These are phyloP conservation scores for Naumovozyma baii DNA, from an alignment of 805 yeast species.

Conservation along the genomic window DNA sequence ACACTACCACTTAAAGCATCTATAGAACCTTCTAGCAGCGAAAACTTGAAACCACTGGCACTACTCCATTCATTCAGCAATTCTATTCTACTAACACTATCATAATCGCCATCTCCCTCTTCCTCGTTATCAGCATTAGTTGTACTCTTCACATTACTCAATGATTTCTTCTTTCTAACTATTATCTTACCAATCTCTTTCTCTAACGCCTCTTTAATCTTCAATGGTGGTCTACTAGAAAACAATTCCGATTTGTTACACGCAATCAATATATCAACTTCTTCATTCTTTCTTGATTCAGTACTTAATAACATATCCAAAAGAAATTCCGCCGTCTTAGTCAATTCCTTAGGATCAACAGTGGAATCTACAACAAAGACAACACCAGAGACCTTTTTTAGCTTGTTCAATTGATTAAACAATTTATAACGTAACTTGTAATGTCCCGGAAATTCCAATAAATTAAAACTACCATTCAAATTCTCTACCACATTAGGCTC, in stretches of 20 bases:
- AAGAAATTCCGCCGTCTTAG: slow-evolving; percentile 48
- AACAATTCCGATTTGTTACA: slow-evolving; percentile 82
- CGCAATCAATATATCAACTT: slow-evolving; percentile 66
- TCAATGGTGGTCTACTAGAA: slow-evolving; percentile 61
- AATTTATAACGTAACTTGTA: slow-evolving; percentile 55
- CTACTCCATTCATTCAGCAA: slow-evolving; percentile 29
- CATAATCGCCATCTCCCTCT: slow-evolving; percentile 10
- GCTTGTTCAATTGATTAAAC: slow-evolving; percentile 37
- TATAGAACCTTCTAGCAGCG: slow-evolving; percentile 60
- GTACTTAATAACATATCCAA: slow-evolving; percentile 50
- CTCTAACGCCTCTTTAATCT: slow-evolving; percentile 53
- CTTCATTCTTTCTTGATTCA: slow-evolving; percentile 46
- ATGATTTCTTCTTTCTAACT: slow-evolving; percentile 36
- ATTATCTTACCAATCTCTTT: slow-evolving; percentile 48
- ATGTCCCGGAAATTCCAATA: slow-evolving; percentile 88
- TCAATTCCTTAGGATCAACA: slow-evolving; percentile 38
- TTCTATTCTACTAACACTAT: slow-evolving; percentile 17
- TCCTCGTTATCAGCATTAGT: slow-evolving; percentile 10
- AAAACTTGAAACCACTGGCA: slow-evolving; percentile 47
- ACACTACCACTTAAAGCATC: slow-evolving; percentile 69
- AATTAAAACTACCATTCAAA: slow-evolving; percentile 34
- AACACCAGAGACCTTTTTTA: slow-evolving; percentile 50
- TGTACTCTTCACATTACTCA: slow-evolving; percentile 36
- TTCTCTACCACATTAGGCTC: slow-evolving; percentile 35
- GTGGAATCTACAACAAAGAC: slow-evolving; percentile 74